These are phyloP conservation scores for Paulownia fortunei DNA, from an alignment of 257 asterid species.

Conservation along the genomic window DNA sequence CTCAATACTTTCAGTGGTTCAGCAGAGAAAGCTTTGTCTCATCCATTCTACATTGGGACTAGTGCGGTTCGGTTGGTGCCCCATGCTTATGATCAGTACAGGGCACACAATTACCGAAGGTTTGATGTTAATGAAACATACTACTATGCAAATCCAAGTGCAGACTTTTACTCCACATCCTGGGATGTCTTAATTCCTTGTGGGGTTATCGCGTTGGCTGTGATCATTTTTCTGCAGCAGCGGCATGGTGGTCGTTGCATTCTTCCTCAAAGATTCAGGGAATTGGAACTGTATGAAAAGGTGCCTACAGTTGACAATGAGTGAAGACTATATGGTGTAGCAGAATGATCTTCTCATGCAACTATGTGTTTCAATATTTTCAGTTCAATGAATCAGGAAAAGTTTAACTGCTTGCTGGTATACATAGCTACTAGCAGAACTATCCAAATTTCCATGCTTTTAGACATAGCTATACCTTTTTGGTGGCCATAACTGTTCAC, in stretches of 20 bases:
- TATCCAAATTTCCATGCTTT: no score
- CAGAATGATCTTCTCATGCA: background rate
- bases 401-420: background rate
- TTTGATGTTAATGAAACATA: constrained; percentile 44
- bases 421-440: no score
- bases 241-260: constrained; percentile 64
- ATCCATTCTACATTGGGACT: constrained; percentile 58
- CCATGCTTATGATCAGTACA: constrained; percentile 72
- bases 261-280: constrained; percentile 56
- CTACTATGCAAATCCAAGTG: constrained; percentile 62
- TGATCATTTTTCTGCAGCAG: constrained; percentile 68
- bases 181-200: constrained; percentile 74
- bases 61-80: constrained; percentile 62
- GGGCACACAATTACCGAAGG: constrained; percentile 43
- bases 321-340: constrained; percentile 8
- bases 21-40: constrained; percentile 42
- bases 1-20: constrained; percentile 51
- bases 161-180: constrained; percentile 67
- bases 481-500: no score
- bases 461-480: no score
- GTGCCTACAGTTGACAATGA: constrained; percentile 47
- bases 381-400: background rate
- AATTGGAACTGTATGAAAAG: constrained; percentile 52
- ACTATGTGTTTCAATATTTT: background rate
- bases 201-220: constrained; percentile 52